These are phyloP conservation scores for Aureobasidium mangrovei DNA, from an alignment of 2,329 filamentous ascomycete species.

Conservation along the genomic window DNA sequence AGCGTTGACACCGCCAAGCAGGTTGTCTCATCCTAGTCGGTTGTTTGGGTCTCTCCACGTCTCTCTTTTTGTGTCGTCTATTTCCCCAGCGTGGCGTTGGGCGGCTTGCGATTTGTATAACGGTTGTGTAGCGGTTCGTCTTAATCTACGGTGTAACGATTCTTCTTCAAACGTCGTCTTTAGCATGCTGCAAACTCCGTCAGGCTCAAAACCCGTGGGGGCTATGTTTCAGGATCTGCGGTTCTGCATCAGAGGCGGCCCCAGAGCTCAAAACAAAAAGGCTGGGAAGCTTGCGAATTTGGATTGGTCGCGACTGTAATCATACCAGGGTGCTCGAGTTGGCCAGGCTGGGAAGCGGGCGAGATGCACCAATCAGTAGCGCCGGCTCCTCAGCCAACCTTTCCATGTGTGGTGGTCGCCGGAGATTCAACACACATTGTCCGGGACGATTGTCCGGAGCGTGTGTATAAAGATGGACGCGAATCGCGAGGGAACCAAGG, in stretches of 20 bases:
- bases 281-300: neutral
- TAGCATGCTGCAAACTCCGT: neutral
- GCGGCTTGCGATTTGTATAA: neutral
- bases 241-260: slow-evolving; percentile 2
- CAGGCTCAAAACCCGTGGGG: neutral
- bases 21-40: slow-evolving; percentile 7
- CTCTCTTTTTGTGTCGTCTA: slow-evolving; percentile 1
- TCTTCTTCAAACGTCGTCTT: neutral
- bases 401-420: too few species aligned
- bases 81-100: slow-evolving; percentile 2
- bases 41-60: neutral
- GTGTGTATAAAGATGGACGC: too few species aligned
- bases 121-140: neutral
- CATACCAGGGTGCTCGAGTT: neutral
- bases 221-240: neutral
- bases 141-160: neutral
- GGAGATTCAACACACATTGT: too few species aligned
- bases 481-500: too few species aligned
- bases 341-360: too few species aligned
- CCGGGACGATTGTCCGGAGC: too few species aligned
- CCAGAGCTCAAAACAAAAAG: neutral
- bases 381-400: too few species aligned
- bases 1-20: slow-evolving; percentile 1
- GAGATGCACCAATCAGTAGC: too few species aligned
- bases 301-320: neutral